Percentiles rank a stretch among this genome's conserved stretches.
Evolutionary conservation across 306 rosid species (phyloP).

Genomic region (Acacia crassicarpa): DNA sequence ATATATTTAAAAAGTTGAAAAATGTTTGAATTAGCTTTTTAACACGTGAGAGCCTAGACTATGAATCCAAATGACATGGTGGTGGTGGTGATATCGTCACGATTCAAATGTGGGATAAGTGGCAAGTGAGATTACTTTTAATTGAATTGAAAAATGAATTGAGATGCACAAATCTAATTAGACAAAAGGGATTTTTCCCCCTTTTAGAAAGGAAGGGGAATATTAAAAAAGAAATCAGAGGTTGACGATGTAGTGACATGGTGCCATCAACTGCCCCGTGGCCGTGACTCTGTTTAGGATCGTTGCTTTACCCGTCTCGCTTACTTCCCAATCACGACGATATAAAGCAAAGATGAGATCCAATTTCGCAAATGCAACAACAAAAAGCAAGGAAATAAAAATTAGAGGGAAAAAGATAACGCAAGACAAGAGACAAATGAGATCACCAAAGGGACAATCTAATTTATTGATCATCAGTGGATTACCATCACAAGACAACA

Average conservation of each 20-base stretch:
- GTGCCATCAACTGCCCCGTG: neutral
- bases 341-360: neutral
- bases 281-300: neutral
- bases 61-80: neutral
- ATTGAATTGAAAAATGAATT: neutral
- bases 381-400: no score
- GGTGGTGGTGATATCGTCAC: neutral
- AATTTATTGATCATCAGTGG: neutral
- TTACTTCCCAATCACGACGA: neutral
- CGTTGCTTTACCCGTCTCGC: neutral
- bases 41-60: neutral
- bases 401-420: neutral
- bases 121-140: neutral
- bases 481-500: neutral
- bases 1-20: no score
- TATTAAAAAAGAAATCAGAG: neutral
- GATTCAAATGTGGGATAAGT: neutral
- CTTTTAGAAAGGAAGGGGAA: neutral
- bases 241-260: neutral
- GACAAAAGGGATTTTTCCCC: neutral
- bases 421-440: neutral
- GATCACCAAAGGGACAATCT: neutral
- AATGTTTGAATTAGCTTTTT: no score
- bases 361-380: neutral
- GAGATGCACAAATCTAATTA: neutral